Evolutionary conservation across 441 rosid species (phyloP), one percentile per base, ranked within the genome.

Genomic region (Omphalea diandra): DNA sequence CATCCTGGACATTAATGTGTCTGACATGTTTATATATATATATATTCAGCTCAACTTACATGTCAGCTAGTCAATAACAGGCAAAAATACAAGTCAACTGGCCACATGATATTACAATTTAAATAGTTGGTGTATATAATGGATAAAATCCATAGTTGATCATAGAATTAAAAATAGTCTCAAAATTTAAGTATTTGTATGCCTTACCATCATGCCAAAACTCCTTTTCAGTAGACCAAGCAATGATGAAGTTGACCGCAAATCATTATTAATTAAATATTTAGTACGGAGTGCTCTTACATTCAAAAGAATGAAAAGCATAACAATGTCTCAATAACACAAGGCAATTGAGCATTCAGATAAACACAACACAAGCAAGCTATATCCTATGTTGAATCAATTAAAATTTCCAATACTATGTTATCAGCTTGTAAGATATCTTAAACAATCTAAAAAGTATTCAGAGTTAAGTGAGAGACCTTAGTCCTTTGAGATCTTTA

Each of bases 401-500:
- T 20, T 5, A 69, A 44, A 22, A 11, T 49, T 38, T 62, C 32
- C 43, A 36, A 54, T 22, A 7, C 14, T 31, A 10, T 38, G 59
- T 10, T 20, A 58, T 41, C 38, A 29, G 4, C 46, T 65, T 32
- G n/a, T n/a, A n/a, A n/a, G n/a, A n/a, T n/a, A n/a, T n/a, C n/a
- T n/a, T n/a, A n/a, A n/a, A n/a, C n/a, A n/a, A n/a, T n/a, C n/a
- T n/a, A 31, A 38, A 36, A 70, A 36, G 61, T 38, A 63, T 35
- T 59, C 65, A 62, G 75, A 68, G 72, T 46, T 31, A 62, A 70
- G 77, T 8, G 58, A 35, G 36, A 29, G 67, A 95, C 98, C 99
- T 95, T 75, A 91, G 83, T 78, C 99, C 99, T 77, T 93, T 93
- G 53, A 95, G 88, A 76, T 95, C 98, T 77, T 90, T 95, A 71